phyloP scores from a whole-genome alignment of 331 rosid genomes.

The Pyrus hybrid region DNA sequence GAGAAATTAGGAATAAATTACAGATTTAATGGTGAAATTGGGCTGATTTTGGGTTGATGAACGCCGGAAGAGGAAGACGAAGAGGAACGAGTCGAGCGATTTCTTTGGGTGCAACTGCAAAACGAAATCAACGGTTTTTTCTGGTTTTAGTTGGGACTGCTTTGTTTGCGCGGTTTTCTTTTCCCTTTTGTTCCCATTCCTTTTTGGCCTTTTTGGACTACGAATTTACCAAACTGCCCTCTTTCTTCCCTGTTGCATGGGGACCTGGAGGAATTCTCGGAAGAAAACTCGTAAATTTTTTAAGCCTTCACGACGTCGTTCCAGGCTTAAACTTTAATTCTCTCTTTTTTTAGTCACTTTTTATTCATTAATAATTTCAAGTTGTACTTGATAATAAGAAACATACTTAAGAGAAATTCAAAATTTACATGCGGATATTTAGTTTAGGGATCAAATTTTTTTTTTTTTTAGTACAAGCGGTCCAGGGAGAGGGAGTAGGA shows the following conservation, averaged over 20 bases:
- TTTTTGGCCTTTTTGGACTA: not conserved
- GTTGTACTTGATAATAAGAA: not conserved
- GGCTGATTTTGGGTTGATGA: not conserved
- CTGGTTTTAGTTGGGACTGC: not conserved
- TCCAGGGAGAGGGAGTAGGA: too few relatives aligned
- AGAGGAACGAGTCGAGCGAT: slow-evolving; percentile 41
- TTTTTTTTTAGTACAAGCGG: too few relatives aligned
- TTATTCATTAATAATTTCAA: too few relatives aligned
- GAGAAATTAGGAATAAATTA: not conserved
- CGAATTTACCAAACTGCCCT: not conserved
- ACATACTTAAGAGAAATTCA: not conserved
- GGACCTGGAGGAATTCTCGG: not conserved
- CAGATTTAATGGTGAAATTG: not conserved
- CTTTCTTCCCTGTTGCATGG: not conserved
- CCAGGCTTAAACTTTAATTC: not conserved
- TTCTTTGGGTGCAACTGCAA: slow-evolving; percentile 6
- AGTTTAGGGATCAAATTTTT: not conserved
- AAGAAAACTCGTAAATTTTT: not conserved
- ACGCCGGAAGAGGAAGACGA: slow-evolving; percentile 5
- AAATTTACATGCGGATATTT: not conserved
- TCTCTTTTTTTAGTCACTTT: not conserved
- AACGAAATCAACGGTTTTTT: slow-evolving; percentile 24
- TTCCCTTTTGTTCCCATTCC: slow-evolving; percentile 43
- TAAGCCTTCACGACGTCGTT: not conserved
- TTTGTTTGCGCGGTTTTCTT: slow-evolving; percentile 17